Evolutionary conservation across 257 asterid genomes (phyloP), one percentile per base, ranked within the genome.

Genomic region (Mentha longifolia): DNA sequence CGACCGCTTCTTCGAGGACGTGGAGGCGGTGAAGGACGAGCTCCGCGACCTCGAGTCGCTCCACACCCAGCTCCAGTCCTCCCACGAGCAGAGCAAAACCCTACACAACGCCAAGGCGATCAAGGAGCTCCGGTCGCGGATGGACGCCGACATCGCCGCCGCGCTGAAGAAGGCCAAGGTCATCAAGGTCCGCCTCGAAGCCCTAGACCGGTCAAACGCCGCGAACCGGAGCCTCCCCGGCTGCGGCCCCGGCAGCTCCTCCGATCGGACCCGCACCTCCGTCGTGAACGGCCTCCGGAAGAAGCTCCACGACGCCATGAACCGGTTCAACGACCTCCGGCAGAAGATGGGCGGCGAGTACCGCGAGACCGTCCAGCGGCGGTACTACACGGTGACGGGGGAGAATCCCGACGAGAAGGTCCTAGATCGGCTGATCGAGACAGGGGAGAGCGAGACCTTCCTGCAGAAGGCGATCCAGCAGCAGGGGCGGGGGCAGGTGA

Each of bases 381-480:
- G 90, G 52, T 87, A 85, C 78, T 87, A 72, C 77, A 87, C 94
- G 1, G 91, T 87, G 28, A 87, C 94, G 0, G 94, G 94, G 11
- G 94, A 87, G 55, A 87, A 83, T 73, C 87, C 94, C 0, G 89
- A 83, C 15, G 94, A 87, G 76, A 78, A 77, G 33, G 39, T 75
- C 7, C 74, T 87, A 13, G 94, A 87, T 42, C 61, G 57, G 9
- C 68, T 87, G 54, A 87, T 87, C 11, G 87, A 83, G 13, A 87
- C 94, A 2, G 94, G 94, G 14, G 85, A 87, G 68, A 85, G 94
- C 61, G 94, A 87, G 78, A 79, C 82, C 11, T 86, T 88, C 25
- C 63, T 88, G 19, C 92, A 86, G 83, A 86, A 86, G 87, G 95
- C 95, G 77, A 88, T 88, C n/a, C 90, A 85, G 78, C 76, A 85